Conservation (phyloP, 805 yeast genomes). For the Priceomyces haplophilus region DNA sequence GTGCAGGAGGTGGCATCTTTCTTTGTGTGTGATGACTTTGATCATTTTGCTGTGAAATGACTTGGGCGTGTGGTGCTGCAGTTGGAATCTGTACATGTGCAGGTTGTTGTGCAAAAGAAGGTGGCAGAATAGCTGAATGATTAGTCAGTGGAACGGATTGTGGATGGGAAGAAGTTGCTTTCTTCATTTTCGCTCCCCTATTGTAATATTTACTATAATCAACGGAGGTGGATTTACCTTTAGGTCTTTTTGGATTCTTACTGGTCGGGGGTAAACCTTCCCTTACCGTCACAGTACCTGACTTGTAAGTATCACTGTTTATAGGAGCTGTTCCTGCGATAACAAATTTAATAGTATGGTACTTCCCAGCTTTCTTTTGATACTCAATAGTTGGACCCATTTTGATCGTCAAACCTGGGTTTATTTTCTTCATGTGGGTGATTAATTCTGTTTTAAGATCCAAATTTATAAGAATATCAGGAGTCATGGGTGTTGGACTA, state of each 20-base stretch:
- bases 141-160: conserved; percentile 5
- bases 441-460: conserved; percentile 86
- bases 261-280: conserved; percentile 76
- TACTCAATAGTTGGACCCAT: conserved; percentile 74
- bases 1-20: conserved; percentile 16
- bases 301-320: conserved; percentile 75
- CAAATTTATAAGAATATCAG: conserved; percentile 79
- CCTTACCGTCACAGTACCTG: conserved; percentile 78
- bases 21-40: conserved; percentile 8
- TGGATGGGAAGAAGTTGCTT: conserved; percentile 12
- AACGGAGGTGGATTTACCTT: conserved; percentile 41
- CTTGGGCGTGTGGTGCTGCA: conserved; percentile 5
- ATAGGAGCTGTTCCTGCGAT: conserved; percentile 61
- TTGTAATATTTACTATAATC: conserved; percentile 44
- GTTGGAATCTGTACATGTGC: conserved; percentile 19
- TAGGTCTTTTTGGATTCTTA: conserved; percentile 72
- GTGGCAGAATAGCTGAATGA: neutral
- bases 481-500: conserved; percentile 47
- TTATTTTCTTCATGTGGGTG: conserved; percentile 64
- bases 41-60: neutral
- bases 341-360: conserved; percentile 70
- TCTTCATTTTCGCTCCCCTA: conserved; percentile 21
- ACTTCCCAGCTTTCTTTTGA: conserved; percentile 87
- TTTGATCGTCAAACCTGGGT: conserved; percentile 55
- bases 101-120: conserved; percentile 8